Evolutionary conservation across 2,329 filamentous ascomycete species (phyloP).

Genomic region (Epichloe elymi): DNA sequence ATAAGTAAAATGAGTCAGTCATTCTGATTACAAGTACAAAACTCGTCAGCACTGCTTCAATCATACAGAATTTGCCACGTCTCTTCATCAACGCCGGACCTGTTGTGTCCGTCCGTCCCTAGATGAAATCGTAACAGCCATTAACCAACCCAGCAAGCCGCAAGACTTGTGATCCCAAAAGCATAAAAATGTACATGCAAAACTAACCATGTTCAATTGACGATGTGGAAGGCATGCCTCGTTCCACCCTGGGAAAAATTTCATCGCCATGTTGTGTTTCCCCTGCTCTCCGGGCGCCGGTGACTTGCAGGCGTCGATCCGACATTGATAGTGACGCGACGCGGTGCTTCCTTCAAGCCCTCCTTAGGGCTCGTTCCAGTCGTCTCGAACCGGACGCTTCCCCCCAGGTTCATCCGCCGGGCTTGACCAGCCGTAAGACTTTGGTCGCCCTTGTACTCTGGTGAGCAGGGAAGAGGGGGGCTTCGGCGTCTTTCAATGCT

Average conservation of each 20-base stretch:
- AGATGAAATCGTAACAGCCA: not conserved
- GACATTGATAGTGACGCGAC: conserved; percentile 26
- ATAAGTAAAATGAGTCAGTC: not conserved
- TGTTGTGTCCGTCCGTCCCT: not conserved
- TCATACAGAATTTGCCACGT: not conserved
- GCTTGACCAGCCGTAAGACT: conserved; percentile 42
- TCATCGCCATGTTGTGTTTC: conserved; percentile 19
- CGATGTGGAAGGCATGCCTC: not conserved
- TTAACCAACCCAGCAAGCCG: not conserved
- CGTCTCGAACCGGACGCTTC: conserved; percentile 22
- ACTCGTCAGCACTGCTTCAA: not conserved
- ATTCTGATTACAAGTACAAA: not conserved
- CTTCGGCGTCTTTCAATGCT: conserved; percentile 38
- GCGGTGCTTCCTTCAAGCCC: conserved; percentile 14
- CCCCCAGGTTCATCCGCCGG: conserved; percentile 42
- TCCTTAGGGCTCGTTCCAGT: conserved; percentile 13
- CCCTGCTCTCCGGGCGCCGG: conserved; percentile 18
- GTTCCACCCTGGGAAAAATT: conserved; percentile 2
- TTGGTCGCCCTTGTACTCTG: conserved; percentile 25
- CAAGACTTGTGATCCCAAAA: not conserved
- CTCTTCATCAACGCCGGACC: not conserved
- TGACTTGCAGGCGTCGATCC: conserved; percentile 14
- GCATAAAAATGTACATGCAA: not conserved
- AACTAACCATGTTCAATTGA: not conserved
- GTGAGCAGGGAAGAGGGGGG: conserved; percentile 42